Base-by-base conservation (phyloP, 192 early-diverging fungal genomes). In the Umbelopsis sp. region DNA sequence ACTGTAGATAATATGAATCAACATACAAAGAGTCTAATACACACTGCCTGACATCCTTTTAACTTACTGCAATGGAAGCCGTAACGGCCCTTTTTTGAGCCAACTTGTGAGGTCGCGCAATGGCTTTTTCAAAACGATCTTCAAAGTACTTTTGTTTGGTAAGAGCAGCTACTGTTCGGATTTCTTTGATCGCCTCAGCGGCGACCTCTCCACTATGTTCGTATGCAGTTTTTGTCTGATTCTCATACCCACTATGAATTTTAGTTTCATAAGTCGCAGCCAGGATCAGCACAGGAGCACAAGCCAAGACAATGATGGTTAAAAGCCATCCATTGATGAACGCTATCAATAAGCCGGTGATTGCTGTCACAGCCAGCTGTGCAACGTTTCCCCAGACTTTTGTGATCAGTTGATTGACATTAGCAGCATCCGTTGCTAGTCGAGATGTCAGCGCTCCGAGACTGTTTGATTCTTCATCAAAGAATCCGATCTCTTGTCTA, bases 81-180 rank as follows among this genome's bases (percentile, higher is more conserved):
- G 88, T 69, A 11, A 85, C 71, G 48, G 91, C 88, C 73, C 89
- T 90, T n/a, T 80, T 71, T n/a, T 90, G 67, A 10, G 91, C 89
- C 21, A 87, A 77, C 21, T 84, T 76, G 81, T 98, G 91, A 1
- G 94, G 94, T 18, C 74, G 83, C 9, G 81, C 68, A 69, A 91
- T 90, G 49, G 88, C 87, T 7, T 80, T 78, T 33, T 75, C 67
- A 73, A 90, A 98, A 50, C 81, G 78, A 11, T 80, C 70, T 65
- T 88, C 86, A 68, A 98, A 96, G 20, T 78, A 76, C 30, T 83
- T 70, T 78, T 95, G 88, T 27, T 87, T 86, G 10, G 87, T 91
- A 44, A 97, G 83, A 13, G 93, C 83, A 27, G 90, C 85, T n/a
- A 97, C 91, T 0, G 96, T 97, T 58, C 93, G 91, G 25, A 97